Evolutionary conservation across 257 asterid genomes (phyloP).

Genomic region (Ajuga chamaepitys): DNA sequence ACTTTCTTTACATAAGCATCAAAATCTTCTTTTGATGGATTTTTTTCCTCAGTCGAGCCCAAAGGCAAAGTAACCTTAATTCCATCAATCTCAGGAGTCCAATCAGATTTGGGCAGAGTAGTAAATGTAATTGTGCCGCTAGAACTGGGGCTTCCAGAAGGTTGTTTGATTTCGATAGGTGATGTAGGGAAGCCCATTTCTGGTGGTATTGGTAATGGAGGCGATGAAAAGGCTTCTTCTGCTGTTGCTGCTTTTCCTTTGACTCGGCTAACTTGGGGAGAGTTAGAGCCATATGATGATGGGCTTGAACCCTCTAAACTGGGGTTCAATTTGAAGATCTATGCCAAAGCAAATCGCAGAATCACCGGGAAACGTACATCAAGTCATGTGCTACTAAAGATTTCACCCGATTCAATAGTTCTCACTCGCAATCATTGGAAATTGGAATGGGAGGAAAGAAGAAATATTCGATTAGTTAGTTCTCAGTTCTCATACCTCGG

Average conservation of each 20-base stretch:
- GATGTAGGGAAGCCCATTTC: constrained; percentile 21
- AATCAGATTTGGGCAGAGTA: constrained; percentile 19
- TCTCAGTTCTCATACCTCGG: constrained; percentile 37
- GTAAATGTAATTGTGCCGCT: not conserved
- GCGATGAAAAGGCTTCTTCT: constrained; percentile 12
- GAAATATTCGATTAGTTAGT: not conserved
- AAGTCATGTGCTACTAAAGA: constrained; percentile 18
- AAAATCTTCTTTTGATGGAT: constrained; percentile 35
- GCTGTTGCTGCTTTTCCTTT: constrained; percentile 15
- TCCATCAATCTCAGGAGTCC: constrained; percentile 65
- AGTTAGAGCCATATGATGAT: constrained; percentile 36
- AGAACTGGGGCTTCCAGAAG: constrained; percentile 1
- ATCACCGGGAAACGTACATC: constrained; percentile 16
- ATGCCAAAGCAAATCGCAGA: constrained; percentile 25
- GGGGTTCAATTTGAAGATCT: constrained; percentile 38
- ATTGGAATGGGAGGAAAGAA: not conserved
- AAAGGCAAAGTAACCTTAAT: constrained; percentile 37
- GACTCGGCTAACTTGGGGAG: constrained; percentile 31
- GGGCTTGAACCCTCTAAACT: constrained; percentile 27
- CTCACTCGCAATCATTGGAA: not conserved
- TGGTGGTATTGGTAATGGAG: constrained; percentile 9
- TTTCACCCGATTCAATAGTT: not conserved
- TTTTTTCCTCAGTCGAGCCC: constrained; percentile 8
- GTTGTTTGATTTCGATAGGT: constrained; percentile 16
- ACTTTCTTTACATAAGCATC: constrained; percentile 31